Conservation (phyloP, 768 basidiomycete species). For the Amanita brunnescens region DNA sequence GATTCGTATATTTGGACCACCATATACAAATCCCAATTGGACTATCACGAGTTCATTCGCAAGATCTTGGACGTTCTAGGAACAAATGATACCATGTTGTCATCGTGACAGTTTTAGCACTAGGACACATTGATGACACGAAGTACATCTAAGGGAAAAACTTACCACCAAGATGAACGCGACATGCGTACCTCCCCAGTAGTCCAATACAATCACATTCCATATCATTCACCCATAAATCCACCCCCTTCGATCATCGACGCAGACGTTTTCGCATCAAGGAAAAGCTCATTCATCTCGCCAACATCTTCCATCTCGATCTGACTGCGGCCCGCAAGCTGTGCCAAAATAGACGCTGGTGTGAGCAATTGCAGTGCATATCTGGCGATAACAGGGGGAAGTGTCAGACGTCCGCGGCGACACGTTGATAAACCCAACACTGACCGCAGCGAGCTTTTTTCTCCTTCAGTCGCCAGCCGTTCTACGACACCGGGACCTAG, state of each 20-base stretch:
- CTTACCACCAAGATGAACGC: background rate
- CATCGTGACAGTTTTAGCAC: background rate
- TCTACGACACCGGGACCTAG: slow-evolving; percentile 72
- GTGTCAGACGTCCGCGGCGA: slow-evolving; percentile 6
- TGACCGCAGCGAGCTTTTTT: slow-evolving; percentile 72
- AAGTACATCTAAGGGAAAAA: background rate
- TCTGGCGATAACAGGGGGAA: slow-evolving; percentile 29
- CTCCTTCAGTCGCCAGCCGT: slow-evolving; percentile 72
- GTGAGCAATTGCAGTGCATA: slow-evolving; percentile 89
- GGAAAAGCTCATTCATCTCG: slow-evolving; percentile 92
- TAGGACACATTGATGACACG: background rate
- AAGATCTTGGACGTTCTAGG: background rate
- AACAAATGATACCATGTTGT: background rate
- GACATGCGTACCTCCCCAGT: background rate
- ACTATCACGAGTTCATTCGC: background rate
- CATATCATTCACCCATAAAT: slow-evolving; percentile 18
- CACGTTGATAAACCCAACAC: slow-evolving; percentile 12
- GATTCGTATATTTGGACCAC: background rate
- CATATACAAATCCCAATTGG: background rate
- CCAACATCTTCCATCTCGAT: slow-evolving; percentile 84
- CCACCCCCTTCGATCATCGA: slow-evolving; percentile 37
- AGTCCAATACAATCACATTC: background rate
- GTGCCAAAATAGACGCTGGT: slow-evolving; percentile 83
- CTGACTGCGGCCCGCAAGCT: slow-evolving; percentile 66
- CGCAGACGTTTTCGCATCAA: slow-evolving; percentile 87